Evolutionary conservation across 164 flowering plant genomes (phyloP), one percentile per base, ranked within the genome.

Genomic region (Magnolia changhungtana): DNA sequence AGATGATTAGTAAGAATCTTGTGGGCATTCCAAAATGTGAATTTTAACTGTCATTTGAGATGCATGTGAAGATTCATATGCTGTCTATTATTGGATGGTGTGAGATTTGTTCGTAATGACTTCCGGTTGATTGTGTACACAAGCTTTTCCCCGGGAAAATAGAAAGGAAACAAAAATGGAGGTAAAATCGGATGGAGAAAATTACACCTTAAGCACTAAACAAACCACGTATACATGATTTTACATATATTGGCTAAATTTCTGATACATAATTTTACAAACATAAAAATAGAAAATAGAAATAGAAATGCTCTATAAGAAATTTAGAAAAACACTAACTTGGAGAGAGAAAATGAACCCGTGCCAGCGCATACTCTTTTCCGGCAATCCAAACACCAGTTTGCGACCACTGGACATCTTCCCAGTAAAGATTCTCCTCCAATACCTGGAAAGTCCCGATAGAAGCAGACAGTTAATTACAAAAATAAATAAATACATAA

Each of bases 341-440:
- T 7, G 82, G 84, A 3, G 93, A 85, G 2, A 93, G 83, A 75
- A 95, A 95, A 80, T 95, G 99, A 75, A 91, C 95, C 74, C 98
- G 83, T 51, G 96, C 95, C 65, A 95, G 91, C 11, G 83, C 74
- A 55, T 90, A 93, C 68, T 91, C 97, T 76, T 89, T 93, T 59
- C 95, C 95, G 8, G 90, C 91, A 61, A 95, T 86, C 91, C 90
- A 90, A 18, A 89, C 96, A 59, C 99, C 99, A 58, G 92, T 95
- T 77, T 92, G 95, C 19, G 98, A 92, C 98, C 99, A 95, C 72
- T 87, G 89, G 72, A 95, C 89, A 72, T 93, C 95, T 69, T 95
- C 99, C 99, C 99, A 95, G 59, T 93, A 96, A 31, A 95, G 81
- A 78, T 89, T 91, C 64, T 93, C 97, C 84, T 90, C 97, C 82